phyloP scores from a whole-genome alignment of 176 grass and related monocot species.

The Saccharum officinarum region DNA sequence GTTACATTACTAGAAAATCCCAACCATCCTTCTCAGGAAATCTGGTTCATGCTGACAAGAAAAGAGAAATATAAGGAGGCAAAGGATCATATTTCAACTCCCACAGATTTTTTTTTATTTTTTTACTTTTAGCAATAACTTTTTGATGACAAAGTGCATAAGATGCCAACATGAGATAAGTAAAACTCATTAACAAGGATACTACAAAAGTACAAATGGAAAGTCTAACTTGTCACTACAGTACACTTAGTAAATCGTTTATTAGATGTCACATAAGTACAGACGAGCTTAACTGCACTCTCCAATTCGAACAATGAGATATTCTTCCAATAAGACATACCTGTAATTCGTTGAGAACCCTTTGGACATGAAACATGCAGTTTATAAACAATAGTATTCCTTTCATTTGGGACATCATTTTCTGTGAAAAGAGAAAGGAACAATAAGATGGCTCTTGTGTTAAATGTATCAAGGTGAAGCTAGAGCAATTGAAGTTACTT shows the following conservation, averaged over 20 bases:
- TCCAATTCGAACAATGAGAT: conserved; percentile 3
- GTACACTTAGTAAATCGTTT: not conserved
- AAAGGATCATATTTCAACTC: not conserved
- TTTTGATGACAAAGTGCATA: not conserved
- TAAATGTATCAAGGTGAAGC: conserved; percentile 20
- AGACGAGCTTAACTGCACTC: not conserved
- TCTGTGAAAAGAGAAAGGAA: conserved; percentile 46
- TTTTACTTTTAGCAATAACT: not conserved
- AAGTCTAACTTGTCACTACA: not conserved
- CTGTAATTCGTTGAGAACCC: conserved; percentile 60
- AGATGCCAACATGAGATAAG: not conserved
- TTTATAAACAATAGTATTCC: conserved; percentile 91
- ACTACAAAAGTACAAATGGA: not conserved
- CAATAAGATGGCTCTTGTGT: conserved; percentile 21
- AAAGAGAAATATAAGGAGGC: not conserved
- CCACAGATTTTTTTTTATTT: not conserved
- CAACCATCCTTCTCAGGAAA: not conserved
- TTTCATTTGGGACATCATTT: conserved; percentile 86
- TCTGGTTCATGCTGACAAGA: not conserved
- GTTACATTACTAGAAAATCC: conserved; percentile 9
- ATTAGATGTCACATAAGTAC: not conserved
- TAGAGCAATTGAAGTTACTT: conserved; percentile 11
- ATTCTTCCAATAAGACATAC: conserved; percentile 37
- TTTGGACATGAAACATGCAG: conserved; percentile 71
- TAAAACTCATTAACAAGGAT: not conserved